Evolutionary conservation across 75 land plant species (phyloP).

Genomic region (Gnetum montanum): DNA sequence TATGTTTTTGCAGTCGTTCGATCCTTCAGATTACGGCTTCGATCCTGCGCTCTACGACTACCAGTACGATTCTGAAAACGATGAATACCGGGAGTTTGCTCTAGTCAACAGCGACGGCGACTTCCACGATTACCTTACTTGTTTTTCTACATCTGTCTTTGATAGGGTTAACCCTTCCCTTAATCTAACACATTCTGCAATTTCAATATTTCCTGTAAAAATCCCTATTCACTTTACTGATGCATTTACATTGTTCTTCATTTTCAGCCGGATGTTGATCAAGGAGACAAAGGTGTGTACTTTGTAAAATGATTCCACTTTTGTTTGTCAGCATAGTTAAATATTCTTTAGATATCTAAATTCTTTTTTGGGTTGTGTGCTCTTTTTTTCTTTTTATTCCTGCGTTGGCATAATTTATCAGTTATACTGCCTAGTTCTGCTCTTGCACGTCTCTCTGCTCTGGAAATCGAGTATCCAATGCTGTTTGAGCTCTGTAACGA

Average conservation of each 20-base stretch:
- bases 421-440: conserved; percentile 95
- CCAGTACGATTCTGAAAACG: too few relatives aligned
- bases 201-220: too few relatives aligned
- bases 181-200: too few relatives aligned
- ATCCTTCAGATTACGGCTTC: too few relatives aligned
- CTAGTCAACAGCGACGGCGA: too few relatives aligned
- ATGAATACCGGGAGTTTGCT: too few relatives aligned
- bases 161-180: too few relatives aligned
- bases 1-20: too few relatives aligned
- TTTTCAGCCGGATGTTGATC: conserved; percentile 79
- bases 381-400: not conserved
- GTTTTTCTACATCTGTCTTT: too few relatives aligned
- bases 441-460: conserved; percentile 65
- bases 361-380: not conserved
- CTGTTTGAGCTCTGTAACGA: conserved; percentile 53
- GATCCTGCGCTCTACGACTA: too few relatives aligned
- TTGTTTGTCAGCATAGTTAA: not conserved
- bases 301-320: not conserved
- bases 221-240: too few relatives aligned
- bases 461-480: conserved; percentile 78
- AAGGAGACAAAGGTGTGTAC: conserved; percentile 74
- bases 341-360: not conserved
- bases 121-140: too few relatives aligned
- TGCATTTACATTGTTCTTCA: conserved; percentile 13
- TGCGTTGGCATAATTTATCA: conserved; percentile 20